phyloP scores from a whole-genome alignment of 805 yeast genomes.

The Kregervanrija delftensis region DNA sequence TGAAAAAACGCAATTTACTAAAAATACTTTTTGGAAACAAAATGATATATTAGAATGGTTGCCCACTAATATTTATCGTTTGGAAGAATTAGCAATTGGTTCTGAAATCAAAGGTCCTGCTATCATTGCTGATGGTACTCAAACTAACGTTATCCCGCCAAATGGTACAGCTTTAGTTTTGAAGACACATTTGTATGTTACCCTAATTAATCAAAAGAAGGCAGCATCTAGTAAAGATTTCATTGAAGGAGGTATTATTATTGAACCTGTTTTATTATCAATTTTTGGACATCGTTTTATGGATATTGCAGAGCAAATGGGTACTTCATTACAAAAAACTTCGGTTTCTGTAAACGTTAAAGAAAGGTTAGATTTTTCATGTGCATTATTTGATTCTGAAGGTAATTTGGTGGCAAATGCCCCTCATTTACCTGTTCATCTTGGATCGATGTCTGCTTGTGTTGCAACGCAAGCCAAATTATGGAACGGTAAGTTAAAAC shows the following conservation, averaged over 20 bases:
- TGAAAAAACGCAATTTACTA: slow-evolving; percentile 28
- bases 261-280: slow-evolving; percentile 69
- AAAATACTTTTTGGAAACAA: slow-evolving; percentile 53
- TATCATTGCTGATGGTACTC: slow-evolving; percentile 72
- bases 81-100: slow-evolving; percentile 51
- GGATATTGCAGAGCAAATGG: slow-evolving; percentile 92
- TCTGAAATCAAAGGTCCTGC: slow-evolving; percentile 61
- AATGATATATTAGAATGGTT: slow-evolving; percentile 28
- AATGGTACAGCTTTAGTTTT: slow-evolving; percentile 47
- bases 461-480: slow-evolving; percentile 55
- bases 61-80: slow-evolving; percentile 47
- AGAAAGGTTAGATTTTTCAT: slow-evolving; percentile 76
- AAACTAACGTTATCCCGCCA: slow-evolving; percentile 71
- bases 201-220: slow-evolving; percentile 9
- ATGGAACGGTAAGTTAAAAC: slow-evolving; percentile 58
- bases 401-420: slow-evolving; percentile 87
- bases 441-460: slow-evolving; percentile 82
- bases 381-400: slow-evolving; percentile 70
- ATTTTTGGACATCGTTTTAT: slow-evolving; percentile 79
- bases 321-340: slow-evolving; percentile 69
- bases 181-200: slow-evolving; percentile 55
- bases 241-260: slow-evolving; percentile 21
- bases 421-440: slow-evolving; percentile 81
- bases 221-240: slow-evolving; percentile 7
- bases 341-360: slow-evolving; percentile 79